These are phyloP conservation scores for Colletotrichum musae DNA, from an alignment of 2,329 filamentous ascomycete genomes.

Conservation along the genomic window DNA sequence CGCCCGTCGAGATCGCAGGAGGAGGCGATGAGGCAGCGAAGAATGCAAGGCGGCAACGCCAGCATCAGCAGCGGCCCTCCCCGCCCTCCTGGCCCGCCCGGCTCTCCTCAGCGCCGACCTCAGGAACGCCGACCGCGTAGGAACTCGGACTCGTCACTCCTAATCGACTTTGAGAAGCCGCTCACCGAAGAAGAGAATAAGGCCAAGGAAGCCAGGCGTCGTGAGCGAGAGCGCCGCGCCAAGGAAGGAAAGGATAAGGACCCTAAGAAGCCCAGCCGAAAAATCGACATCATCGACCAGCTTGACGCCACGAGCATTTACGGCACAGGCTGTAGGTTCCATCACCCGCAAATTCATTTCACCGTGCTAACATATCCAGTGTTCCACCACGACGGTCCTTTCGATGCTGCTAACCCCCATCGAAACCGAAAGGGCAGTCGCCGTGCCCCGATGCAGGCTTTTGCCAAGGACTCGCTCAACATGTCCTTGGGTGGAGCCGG, in stretches of 20 bases:
- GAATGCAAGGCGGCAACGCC: conserved; percentile 54
- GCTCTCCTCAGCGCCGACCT: conserved; percentile 57
- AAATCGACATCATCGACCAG: conserved; percentile 94
- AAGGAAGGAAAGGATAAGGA: conserved; percentile 66
- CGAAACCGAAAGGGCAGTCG: conserved; percentile 88
- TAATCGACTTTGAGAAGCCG: conserved; percentile 69
- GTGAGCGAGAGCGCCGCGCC: conserved; percentile 66
- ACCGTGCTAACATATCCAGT: conserved; percentile 65
- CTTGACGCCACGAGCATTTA: conserved; percentile 97
- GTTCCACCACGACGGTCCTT: conserved; percentile 97
- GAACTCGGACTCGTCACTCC: conserved; percentile 85
- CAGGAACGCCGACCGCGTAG: conserved; percentile 71
- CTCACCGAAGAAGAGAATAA: conserved; percentile 73
- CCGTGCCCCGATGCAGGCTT: conserved; percentile 95
- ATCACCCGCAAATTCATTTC: conserved; percentile 10
- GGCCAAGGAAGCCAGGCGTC: conserved; percentile 62
- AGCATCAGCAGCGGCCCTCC: conserved; percentile 48
- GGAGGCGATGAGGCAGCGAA: conserved; percentile 70
- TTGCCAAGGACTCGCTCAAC: conserved; percentile 92
- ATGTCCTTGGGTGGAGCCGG: conserved; percentile 91
- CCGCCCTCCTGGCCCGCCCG: conserved; percentile 50
- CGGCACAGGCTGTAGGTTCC: conserved; percentile 84
- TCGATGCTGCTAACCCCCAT: conserved; percentile 95
- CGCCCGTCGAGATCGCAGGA: conserved; percentile 78
- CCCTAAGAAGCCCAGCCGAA: conserved; percentile 62